A percentile compares a stretch with the other conserved stretches of the same genome.
These are phyloP conservation scores for Pyrus pyrifolia DNA, from an alignment of 306 rosid species.

Conservation along the genomic window DNA sequence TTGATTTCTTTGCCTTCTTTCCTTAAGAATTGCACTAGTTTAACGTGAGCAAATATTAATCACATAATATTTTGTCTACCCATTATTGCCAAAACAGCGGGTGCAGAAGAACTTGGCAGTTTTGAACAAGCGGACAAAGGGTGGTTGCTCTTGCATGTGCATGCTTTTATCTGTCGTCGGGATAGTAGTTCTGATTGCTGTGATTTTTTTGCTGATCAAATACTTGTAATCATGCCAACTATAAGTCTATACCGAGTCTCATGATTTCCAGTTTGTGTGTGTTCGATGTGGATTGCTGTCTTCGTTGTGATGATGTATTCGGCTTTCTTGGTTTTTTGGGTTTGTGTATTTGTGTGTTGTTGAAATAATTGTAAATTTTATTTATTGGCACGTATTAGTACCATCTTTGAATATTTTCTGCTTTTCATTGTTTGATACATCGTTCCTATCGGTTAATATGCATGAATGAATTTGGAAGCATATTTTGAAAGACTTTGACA, in stretches of 20 bases:
- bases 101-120: slow-evolving; percentile 90
- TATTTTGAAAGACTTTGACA: background rate
- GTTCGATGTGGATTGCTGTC: slow-evolving; percentile 16
- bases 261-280: slow-evolving; percentile 1
- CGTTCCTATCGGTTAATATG: too few species aligned
- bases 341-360: slow-evolving; percentile 11
- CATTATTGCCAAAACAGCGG: slow-evolving; percentile 53
- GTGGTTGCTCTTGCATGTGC: slow-evolving; percentile 92
- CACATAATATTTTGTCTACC: slow-evolving; percentile 4
- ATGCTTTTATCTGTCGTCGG: slow-evolving; percentile 73
- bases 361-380: slow-evolving; percentile 2
- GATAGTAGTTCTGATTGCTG: slow-evolving; percentile 60
- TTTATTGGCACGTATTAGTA: background rate
- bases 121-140: slow-evolving; percentile 76
- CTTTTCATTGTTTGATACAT: too few species aligned
- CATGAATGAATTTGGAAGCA: too few species aligned
- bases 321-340: slow-evolving; percentile 4
- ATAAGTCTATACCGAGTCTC: background rate
- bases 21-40: background rate
- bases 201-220: slow-evolving; percentile 60
- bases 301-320: slow-evolving; percentile 8
- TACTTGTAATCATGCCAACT: slow-evolving; percentile 45
- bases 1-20: background rate
- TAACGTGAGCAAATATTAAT: slow-evolving; percentile 8
- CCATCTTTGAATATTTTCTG: too few species aligned